phyloP scores from a whole-genome alignment of 176 grass and related monocot genomes.

The Alopecurus myosuroides region DNA sequence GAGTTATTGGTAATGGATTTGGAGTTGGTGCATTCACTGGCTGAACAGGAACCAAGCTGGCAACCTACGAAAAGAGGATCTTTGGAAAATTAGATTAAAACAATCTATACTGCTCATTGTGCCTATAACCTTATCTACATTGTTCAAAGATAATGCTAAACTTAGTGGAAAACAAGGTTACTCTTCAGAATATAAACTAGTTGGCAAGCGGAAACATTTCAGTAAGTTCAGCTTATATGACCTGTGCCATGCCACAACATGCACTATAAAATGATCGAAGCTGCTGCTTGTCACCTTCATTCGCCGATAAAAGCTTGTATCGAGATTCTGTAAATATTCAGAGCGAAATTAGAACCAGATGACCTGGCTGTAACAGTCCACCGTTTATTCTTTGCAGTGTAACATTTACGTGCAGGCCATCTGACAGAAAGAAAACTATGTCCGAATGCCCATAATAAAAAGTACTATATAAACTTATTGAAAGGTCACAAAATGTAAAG shows the following conservation, averaged over 20 bases:
- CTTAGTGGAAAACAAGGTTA: neutral
- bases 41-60: conserved; percentile 30
- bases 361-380: neutral
- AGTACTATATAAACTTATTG: neutral
- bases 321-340: conserved; percentile 47
- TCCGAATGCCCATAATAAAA: neutral
- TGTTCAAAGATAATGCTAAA: neutral
- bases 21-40: conserved; percentile 18
- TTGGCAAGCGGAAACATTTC: neutral
- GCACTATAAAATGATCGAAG: conserved; percentile 71
- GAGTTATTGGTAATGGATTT: conserved; percentile 18
- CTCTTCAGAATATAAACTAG: neutral
- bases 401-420: neutral
- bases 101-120: neutral
- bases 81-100: neutral
- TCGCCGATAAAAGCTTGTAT: conserved; percentile 60
- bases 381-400: neutral
- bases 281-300: conserved; percentile 87
- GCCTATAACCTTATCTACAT: neutral
- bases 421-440: neutral
- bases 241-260: conserved; percentile 77
- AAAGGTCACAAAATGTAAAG: neutral
- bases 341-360: conserved; percentile 11
- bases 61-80: conserved; percentile 30
- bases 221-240: conserved; percentile 21